Evolutionary conservation across 139 green algal species (phyloP).

Genomic region (Chlorella sp.): DNA sequence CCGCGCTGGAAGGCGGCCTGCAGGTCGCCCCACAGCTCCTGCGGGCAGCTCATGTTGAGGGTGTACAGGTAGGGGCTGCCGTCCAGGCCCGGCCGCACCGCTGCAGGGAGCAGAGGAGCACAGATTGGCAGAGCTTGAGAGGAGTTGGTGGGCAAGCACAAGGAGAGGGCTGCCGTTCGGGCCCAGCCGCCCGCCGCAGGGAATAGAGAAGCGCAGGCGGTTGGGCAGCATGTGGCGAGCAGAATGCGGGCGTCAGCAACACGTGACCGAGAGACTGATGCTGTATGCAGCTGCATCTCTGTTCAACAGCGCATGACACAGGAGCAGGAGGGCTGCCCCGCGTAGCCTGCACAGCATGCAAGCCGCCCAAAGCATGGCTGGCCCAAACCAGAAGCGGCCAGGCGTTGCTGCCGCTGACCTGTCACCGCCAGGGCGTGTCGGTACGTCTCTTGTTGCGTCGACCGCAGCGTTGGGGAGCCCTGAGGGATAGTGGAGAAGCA

Average conservation of each 20-base stretch:
- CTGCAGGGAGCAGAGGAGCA: background rate
- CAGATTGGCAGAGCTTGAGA: background rate
- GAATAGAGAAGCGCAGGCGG: too few species aligned
- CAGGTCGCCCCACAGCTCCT: constrained; percentile 62
- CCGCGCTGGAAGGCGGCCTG: constrained; percentile 30
- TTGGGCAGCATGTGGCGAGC: too few species aligned
- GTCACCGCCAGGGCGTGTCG: constrained; percentile 79
- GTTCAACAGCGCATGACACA: too few species aligned
- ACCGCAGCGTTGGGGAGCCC: constrained; percentile 75
- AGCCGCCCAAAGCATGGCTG: too few species aligned
- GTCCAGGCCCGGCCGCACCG: constrained; percentile 55
- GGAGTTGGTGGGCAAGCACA: too few species aligned
- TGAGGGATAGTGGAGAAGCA: constrained; percentile 23
- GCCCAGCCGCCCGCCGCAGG: too few species aligned
- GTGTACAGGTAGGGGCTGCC: constrained; percentile 85
- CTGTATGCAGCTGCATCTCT: too few species aligned
- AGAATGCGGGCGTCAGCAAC: too few species aligned
- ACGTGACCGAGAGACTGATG: too few species aligned
- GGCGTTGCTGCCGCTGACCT: background rate
- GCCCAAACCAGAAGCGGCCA: background rate
- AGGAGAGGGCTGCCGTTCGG: too few species aligned
- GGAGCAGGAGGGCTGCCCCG: too few species aligned
- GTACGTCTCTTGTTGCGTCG: constrained; percentile 73
- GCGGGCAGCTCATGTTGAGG: constrained; percentile 79
- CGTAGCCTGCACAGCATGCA: too few species aligned